Conservation (phyloP, 2,329 filamentous ascomycete genomes). For the Ophiostoma sp. region DNA sequence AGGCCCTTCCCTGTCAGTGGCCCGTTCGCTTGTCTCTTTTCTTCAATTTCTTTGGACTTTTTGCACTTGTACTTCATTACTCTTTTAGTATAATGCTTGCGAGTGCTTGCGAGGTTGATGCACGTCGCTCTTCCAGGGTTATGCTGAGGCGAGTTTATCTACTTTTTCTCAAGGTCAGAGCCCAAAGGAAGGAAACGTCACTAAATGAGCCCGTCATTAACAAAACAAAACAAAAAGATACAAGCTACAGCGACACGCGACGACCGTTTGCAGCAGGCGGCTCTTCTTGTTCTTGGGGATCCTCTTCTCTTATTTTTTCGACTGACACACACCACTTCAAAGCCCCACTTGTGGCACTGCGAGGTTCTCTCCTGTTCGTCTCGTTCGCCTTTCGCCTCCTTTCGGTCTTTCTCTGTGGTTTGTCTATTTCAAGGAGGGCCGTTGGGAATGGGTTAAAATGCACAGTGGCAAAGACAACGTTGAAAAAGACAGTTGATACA, state of each 20-base stretch:
- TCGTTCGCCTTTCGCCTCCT: neutral
- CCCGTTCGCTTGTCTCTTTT: neutral
- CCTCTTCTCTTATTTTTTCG: neutral
- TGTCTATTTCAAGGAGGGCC: neutral
- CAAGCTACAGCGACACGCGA: neutral
- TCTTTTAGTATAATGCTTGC: neutral
- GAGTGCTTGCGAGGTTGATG: constrained; percentile 2
- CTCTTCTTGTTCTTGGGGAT: neutral
- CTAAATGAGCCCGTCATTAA: neutral
- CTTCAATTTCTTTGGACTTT: neutral
- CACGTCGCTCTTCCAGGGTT: neutral
- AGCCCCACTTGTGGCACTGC: constrained; percentile 1
- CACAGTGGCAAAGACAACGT: neutral
- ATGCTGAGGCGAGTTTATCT: too few species aligned
- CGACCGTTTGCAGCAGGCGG: neutral
- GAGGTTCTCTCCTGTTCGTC: neutral
- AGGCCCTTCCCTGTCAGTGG: neutral
- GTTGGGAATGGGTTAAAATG: neutral
- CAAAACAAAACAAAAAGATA: neutral
- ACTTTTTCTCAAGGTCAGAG: neutral
- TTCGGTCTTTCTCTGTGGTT: neutral
- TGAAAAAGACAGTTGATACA: neutral
- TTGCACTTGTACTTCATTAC: constrained; percentile 5
- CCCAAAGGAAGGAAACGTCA: neutral
- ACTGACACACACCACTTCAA: neutral